phyloP scores from a whole-genome alignment of 345 rosid genomes.

The Arabidopsis suecica region DNA sequence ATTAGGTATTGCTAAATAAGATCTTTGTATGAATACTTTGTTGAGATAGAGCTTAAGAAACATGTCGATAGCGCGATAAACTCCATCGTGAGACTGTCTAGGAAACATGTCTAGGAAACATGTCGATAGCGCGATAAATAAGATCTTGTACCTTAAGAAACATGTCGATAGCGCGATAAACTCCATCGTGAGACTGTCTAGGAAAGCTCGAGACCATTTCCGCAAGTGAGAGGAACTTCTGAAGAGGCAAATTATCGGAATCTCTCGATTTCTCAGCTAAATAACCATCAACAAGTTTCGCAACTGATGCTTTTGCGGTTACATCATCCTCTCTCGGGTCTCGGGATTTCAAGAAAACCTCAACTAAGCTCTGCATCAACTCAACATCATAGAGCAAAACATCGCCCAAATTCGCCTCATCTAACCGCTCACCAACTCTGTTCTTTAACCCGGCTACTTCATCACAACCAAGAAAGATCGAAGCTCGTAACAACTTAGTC shows the following conservation, averaged over 20 bases:
- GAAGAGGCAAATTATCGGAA: slow-evolving; percentile 52
- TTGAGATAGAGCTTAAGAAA: slow-evolving; percentile 52
- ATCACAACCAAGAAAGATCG: slow-evolving; percentile 59
- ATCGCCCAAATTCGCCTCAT: slow-evolving; percentile 59
- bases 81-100: slow-evolving; percentile 64
- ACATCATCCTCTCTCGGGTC: slow-evolving; percentile 43
- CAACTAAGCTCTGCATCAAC: slow-evolving; percentile 60
- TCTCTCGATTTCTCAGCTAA: slow-evolving; percentile 71
- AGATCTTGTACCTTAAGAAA: slow-evolving; percentile 61
- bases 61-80: slow-evolving; percentile 78
- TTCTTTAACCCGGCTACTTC: slow-evolving; percentile 56
- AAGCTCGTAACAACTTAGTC: slow-evolving; percentile 63
- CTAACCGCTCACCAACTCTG: slow-evolving; percentile 59
- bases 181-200: slow-evolving; percentile 64
- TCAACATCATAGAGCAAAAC: slow-evolving; percentile 63
- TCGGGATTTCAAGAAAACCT: slow-evolving; percentile 48
- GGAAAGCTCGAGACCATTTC: slow-evolving; percentile 58
- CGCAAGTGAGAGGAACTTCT: slow-evolving; percentile 56
- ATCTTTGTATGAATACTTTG: slow-evolving; percentile 33
- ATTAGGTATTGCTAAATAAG: too few species aligned
- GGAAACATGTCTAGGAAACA: slow-evolving; percentile 40
- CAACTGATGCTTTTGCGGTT: slow-evolving; percentile 53
- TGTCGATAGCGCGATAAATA: too few species aligned
- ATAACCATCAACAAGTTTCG: slow-evolving; percentile 66
- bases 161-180: slow-evolving; percentile 78